Evolutionary conservation across 305 asterid species (phyloP), one percentile per base, ranked within the genome.

Genomic region (Solanum hybrid): DNA sequence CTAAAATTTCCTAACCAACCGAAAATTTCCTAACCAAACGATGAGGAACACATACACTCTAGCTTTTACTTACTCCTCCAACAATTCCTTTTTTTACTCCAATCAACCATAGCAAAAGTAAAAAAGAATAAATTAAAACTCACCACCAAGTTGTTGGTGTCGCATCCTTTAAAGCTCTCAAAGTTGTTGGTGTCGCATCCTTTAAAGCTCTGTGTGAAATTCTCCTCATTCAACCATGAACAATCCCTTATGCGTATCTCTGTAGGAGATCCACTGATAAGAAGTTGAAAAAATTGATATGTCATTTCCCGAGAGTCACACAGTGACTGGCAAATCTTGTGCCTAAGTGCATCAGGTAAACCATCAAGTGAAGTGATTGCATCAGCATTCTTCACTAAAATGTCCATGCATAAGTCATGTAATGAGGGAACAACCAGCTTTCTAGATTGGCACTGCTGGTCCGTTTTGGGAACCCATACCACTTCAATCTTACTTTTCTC

Each of bases 161-260:
- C 88, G 85, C 94, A 91, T 80, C 93, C 93, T 91, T 93, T 92
- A 93, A 96, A 95, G 89, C 87, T 89, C 94, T 89, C 64, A 51
- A 97, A 88, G 91, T 92, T 95, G 94, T 93, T 94, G 90, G 93
- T 89, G 75, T 93, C 88, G 79, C 94, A 91, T 80, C 93, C 93
- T 91, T 93, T 92, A 93, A 96, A 95, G 89, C 88, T 89, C 93
- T 89, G 91, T 35, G 87, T 89, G 91, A 97, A 95, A 34, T 90
- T 92, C 32, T 95, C 97, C 92, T 97, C 99, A 34, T 95, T 90
- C 89, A 97, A 89, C 99, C 99, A 97, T 7, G 99, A 97, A 91
- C 99, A 96, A 78, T 96, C 98, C 93, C 93, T 89, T 75, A 97
- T 4, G 72, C 94, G 96, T 82, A 97, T 93, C 96, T 97, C 99